phyloP scores from a whole-genome alignment of 1,284 basidiomycete genomes.

The Anthracocystis panici-leucophaei region DNA sequence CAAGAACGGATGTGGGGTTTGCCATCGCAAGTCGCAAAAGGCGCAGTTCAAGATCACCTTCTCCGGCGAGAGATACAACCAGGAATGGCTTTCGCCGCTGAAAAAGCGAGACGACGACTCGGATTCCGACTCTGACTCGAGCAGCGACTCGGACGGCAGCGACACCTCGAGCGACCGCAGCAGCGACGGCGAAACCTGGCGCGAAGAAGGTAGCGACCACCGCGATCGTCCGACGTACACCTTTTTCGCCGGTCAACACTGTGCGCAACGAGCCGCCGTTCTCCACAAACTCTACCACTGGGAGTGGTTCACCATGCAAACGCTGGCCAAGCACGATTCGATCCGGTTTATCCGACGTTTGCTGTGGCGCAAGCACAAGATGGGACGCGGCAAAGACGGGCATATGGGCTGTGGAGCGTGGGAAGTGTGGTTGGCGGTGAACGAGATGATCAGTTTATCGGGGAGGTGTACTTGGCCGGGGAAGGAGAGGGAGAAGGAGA shows the following conservation, averaged over 20 bases:
- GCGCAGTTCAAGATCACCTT: conserved; percentile 26
- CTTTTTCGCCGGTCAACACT: conserved; percentile 41
- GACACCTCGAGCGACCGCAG: conserved; percentile 19
- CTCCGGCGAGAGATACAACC: conserved; percentile 42
- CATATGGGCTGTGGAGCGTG: conserved; percentile 23
- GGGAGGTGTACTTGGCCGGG: conserved; percentile 12
- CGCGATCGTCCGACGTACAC: conserved; percentile 9
- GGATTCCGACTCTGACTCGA: neutral
- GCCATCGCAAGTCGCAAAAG: conserved; percentile 42
- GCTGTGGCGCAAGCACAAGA: conserved; percentile 18
- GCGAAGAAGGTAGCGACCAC: conserved; percentile 16
- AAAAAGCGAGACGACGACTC: neutral
- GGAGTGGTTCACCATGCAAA: conserved; percentile 50
- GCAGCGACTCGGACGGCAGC: conserved; percentile 10
- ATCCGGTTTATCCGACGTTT: conserved; percentile 25
- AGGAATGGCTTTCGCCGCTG: conserved; percentile 27
- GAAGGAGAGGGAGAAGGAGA: neutral
- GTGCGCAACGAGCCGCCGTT: conserved; percentile 36
- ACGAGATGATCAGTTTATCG: conserved; percentile 27
- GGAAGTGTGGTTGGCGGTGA: conserved; percentile 33
- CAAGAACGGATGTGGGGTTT: conserved; percentile 42
- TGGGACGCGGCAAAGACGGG: conserved; percentile 31
- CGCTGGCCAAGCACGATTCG: conserved; percentile 32
- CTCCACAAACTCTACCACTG: conserved; percentile 51
- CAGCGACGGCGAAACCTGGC: conserved; percentile 33